Percentiles rank a stretch among this genome's conserved stretches.
phyloP scores from a whole-genome alignment of 495 filamentous ascomycete species.

The Penicillium bialowiezense region DNA sequence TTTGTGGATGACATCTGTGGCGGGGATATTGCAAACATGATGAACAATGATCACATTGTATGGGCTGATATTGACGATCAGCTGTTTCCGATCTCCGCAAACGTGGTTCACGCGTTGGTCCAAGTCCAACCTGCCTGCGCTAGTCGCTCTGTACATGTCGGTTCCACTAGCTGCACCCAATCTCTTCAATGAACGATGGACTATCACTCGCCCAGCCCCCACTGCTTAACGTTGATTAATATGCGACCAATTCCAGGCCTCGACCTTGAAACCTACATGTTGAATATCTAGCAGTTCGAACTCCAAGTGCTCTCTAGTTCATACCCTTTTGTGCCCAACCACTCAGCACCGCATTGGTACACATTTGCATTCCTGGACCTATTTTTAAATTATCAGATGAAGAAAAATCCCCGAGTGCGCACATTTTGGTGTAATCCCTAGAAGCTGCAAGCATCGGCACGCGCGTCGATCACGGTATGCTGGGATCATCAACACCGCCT shows the following conservation, averaged over 20 bases:
- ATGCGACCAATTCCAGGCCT: too few relatives aligned
- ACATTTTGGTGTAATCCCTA: conserved; percentile 7
- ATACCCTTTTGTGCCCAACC: too few relatives aligned
- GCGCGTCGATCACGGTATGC: conserved; percentile 32
- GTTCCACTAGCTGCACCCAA: too few relatives aligned
- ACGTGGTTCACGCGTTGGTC: conserved; percentile 14
- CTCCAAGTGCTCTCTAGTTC: too few relatives aligned
- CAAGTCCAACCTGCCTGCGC: too few relatives aligned
- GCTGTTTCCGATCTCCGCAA: conserved; percentile 17
- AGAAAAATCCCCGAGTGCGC: conserved; percentile 7
- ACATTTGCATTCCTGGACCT: background rate
- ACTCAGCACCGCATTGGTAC: too few relatives aligned
- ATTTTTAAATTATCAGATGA: conserved; percentile 3
- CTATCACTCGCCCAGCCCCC: background rate
- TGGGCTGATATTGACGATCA: conserved; percentile 1
- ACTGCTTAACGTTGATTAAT: background rate
- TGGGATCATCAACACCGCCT: conserved; percentile 31
- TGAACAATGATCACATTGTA: background rate
- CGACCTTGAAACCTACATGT: too few relatives aligned
- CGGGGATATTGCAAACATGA: background rate
- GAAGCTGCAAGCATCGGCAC: conserved; percentile 32
- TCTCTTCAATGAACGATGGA: too few relatives aligned
- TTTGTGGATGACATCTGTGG: conserved; percentile 10
- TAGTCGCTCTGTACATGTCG: too few relatives aligned
- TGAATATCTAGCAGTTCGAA: too few relatives aligned